Evolutionary conservation across 106 monocot species (phyloP).

Genomic region (Triglochin maritima): DNA sequence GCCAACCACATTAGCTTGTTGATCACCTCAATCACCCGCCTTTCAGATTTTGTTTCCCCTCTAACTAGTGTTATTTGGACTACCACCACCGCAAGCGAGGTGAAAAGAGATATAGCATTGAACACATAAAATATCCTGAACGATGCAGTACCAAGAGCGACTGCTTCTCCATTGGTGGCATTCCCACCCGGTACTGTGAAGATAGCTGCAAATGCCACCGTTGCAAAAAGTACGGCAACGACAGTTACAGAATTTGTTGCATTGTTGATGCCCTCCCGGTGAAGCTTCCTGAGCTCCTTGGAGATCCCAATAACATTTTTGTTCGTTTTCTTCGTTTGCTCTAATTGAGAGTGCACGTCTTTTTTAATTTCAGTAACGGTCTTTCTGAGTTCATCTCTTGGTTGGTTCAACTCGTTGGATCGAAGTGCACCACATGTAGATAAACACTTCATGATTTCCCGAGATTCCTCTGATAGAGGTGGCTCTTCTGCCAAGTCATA

Average conservation of each 20-base stretch:
- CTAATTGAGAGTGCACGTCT: conserved; percentile 52
- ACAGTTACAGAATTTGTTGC: conserved; percentile 70
- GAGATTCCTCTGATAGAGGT: conserved; percentile 10
- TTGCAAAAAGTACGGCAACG: conserved; percentile 73
- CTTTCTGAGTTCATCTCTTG: conserved; percentile 39
- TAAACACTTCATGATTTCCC: conserved; percentile 10
- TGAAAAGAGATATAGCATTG: conserved; percentile 71
- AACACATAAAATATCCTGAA: conserved; percentile 67
- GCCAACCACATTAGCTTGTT: conserved; percentile 91
- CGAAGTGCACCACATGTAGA: conserved; percentile 11
- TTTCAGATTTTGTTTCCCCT: conserved; percentile 61
- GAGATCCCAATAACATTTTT: conserved; percentile 51
- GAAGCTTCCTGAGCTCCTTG: conserved; percentile 53
- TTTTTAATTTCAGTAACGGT: conserved; percentile 72
- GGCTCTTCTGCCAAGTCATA: conserved; percentile 40
- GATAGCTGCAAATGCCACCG: conserved; percentile 74
- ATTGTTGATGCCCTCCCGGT: conserved; percentile 66
- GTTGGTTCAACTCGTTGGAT: conserved; percentile 20
- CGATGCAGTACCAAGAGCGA: conserved; percentile 21
- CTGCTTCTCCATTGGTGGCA: conserved; percentile 35
- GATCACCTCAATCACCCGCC: conserved; percentile 56
- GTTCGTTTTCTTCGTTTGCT: conserved; percentile 49
- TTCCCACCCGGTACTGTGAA: conserved; percentile 57
- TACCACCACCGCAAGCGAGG: conserved; percentile 68
- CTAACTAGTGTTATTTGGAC: conserved; percentile 70